Conservation (phyloP, 805 yeast species). For the Yarrowia phangngaensis region DNA sequence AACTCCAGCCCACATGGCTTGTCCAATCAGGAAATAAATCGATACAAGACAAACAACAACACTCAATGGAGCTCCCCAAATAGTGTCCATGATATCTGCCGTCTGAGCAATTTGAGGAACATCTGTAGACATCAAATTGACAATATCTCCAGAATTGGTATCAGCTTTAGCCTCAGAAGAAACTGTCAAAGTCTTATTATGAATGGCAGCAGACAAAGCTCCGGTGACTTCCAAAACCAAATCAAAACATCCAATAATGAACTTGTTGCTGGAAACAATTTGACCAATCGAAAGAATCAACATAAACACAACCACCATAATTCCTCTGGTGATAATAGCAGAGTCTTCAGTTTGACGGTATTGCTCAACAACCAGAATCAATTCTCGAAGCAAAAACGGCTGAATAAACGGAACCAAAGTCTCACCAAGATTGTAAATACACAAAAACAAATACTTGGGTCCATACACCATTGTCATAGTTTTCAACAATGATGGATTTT, state of each 20-base stretch:
- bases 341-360: constrained; percentile 40
- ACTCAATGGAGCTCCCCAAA: constrained; percentile 95
- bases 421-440: constrained; percentile 45
- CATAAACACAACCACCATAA: constrained; percentile 72
- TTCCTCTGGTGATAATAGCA: constrained; percentile 59
- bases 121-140: constrained; percentile 91
- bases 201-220: constrained; percentile 62
- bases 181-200: constrained; percentile 64
- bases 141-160: constrained; percentile 87
- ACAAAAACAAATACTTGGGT: constrained; percentile 42
- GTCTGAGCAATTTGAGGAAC: constrained; percentile 83
- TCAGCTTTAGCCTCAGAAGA: constrained; percentile 60
- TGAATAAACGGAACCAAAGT: constrained; percentile 45
- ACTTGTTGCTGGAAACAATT: constrained; percentile 73
- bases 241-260: constrained; percentile 69
- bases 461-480: constrained; percentile 43
- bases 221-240: constrained; percentile 62
- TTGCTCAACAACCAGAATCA: constrained; percentile 48
- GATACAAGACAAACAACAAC: constrained; percentile 69
- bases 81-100: constrained; percentile 68
- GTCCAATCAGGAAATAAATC: constrained; percentile 68
- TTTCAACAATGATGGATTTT: constrained; percentile 27
- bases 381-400: constrained; percentile 43
- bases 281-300: constrained; percentile 71
- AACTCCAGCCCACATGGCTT: constrained; percentile 94